Base-by-base conservation (phyloP, 805 yeast genomes). In the Metschnikowia shivogae region DNA sequence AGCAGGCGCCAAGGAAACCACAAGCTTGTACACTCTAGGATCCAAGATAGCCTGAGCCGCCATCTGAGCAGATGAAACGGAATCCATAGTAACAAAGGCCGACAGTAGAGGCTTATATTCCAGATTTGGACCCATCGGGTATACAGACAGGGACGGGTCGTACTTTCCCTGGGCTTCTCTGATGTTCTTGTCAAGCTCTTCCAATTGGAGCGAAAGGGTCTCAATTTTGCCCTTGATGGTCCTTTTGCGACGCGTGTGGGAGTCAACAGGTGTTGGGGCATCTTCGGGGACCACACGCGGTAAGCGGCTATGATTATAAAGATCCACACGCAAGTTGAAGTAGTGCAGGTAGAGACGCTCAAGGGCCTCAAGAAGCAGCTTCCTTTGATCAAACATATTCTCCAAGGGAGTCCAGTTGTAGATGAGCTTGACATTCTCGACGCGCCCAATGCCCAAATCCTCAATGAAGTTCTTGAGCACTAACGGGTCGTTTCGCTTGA, bases 371-470 rank as follows among this genome's bases (percentile, higher is more conserved):
- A 76, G 43, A 3, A 74, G 27, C 2, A 35, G 14, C n/a, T 49
- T 49, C 32, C 84, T 55, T 36, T 58, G 42, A 1, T 54, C 56
- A 42, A 76, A 70, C 32, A 77, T 52, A 14, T 54, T 50, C 35
- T 68, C 72, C 33, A 79, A 59, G 4, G 69, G 66, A 1, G 70
- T 44, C 72, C 74, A 72, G 52, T 72, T 71, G 49, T 74, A 74
- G 14, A 76, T 74, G 46, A 78, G 60, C 41, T 70, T 72, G 29
- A 80, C 74, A 17, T 72, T 73, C 20, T 65, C 68, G n/a, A 80
- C 83, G 42, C 66, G 68, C 1, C 84, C 84, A 11, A 79, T 74
- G 0, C 79, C 79, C 52, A 80, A 61, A 39, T 71, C 74, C 54
- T 80, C 82, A 34, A 80, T 71, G 54, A 78, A 81, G 13, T 57